phyloP scores from a whole-genome alignment of 768 basidiomycete species.

The Suillus sp. region DNA sequence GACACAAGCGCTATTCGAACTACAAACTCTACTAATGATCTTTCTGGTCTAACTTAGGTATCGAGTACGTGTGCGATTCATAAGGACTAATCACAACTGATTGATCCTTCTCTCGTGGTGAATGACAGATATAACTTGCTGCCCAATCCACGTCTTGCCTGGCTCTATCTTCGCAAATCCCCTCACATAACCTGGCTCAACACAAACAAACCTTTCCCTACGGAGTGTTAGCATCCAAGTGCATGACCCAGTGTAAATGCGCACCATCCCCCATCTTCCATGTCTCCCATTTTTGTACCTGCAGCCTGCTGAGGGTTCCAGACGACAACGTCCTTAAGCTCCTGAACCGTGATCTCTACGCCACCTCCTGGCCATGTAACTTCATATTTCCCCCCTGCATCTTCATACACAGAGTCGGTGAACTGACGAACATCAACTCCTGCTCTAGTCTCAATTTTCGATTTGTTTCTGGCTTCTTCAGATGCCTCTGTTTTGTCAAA shows the following conservation, averaged over 20 bases:
- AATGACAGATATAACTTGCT: conserved; percentile 64
- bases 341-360: conserved; percentile 51
- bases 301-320: conserved; percentile 87
- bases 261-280: conserved; percentile 89
- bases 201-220: conserved; percentile 85
- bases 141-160: conserved; percentile 75
- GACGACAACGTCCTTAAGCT: conserved; percentile 80
- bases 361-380: conserved; percentile 62
- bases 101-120: conserved; percentile 32
- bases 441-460: conserved; percentile 60
- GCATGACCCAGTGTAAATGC: conserved; percentile 23
- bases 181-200: conserved; percentile 86
- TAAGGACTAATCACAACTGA: conserved; percentile 15
- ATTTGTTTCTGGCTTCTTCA: conserved; percentile 46
- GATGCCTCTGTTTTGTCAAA: conserved; percentile 79
- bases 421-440: conserved; percentile 65
- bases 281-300: conserved; percentile 79
- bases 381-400: conserved; percentile 56
- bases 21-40: not conserved
- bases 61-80: not conserved
- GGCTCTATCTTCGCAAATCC: conserved; percentile 66
- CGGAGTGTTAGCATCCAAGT: conserved; percentile 10
- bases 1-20: no score
- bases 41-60: not conserved
- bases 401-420: conserved; percentile 81